Evolutionary conservation across 2,329 filamentous ascomycete species (phyloP).

Genomic region (Colletotrichum incanum): DNA sequence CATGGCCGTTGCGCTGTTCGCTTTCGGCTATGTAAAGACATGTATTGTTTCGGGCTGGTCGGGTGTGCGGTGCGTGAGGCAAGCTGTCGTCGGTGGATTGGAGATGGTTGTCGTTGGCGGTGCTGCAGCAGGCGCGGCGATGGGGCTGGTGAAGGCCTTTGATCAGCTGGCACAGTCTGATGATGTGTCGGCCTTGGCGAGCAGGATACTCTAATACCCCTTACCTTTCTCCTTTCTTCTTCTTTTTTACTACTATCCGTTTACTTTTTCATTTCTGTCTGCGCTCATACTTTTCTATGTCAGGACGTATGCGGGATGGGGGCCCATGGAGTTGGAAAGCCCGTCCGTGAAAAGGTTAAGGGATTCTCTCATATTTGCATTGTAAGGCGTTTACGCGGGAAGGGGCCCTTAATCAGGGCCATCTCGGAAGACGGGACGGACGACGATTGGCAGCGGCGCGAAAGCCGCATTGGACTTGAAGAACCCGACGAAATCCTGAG

Average conservation of each 20-base stretch:
- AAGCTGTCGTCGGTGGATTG: slow-evolving; percentile 50
- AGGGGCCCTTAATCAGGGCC: background rate
- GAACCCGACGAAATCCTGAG: background rate
- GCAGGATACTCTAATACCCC: slow-evolving; percentile 25
- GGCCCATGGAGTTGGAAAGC: background rate
- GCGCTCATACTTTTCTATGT: background rate
- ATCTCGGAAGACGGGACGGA: background rate
- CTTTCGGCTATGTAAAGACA: slow-evolving; percentile 78
- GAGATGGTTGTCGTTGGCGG: slow-evolving; percentile 60
- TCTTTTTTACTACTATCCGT: background rate
- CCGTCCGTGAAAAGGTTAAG: background rate
- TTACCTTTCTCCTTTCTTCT: background rate
- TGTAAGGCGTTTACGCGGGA: slow-evolving; percentile 20
- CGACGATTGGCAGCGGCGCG: background rate
- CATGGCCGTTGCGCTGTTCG: slow-evolving; percentile 73
- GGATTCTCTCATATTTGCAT: slow-evolving; percentile 28
- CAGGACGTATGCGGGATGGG: background rate
- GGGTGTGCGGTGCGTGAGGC: slow-evolving; percentile 40
- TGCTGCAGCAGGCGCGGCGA: slow-evolving; percentile 55
- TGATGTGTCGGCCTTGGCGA: slow-evolving; percentile 32
- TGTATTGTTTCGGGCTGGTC: slow-evolving; percentile 55
- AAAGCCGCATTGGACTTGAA: slow-evolving; percentile 17
- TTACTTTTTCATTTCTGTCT: background rate
- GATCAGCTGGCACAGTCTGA: slow-evolving; percentile 39
- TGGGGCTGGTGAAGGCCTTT: slow-evolving; percentile 54